Percentiles rank a stretch among this genome's conserved stretches.
Conservation (phyloP, 1,284 basidiomycete genomes). For the Anthracocystis panici-leucophaei region DNA sequence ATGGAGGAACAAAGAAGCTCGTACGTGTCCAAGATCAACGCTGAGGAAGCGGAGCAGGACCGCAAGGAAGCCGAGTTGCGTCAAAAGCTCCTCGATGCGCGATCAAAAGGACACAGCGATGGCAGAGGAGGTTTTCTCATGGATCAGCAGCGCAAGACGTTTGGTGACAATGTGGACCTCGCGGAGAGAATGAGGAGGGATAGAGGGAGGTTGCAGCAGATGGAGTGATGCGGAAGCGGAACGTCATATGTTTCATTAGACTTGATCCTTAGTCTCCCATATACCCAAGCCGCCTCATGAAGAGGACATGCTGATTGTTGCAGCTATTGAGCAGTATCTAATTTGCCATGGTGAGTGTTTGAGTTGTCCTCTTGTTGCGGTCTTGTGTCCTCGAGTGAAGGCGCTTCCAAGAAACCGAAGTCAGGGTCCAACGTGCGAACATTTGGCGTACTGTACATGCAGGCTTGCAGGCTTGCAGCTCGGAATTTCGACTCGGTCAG, state of each 20-base stretch:
- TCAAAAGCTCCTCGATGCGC: slow-evolving; percentile 41
- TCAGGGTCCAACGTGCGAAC: slow-evolving; percentile 10
- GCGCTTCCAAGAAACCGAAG: background rate
- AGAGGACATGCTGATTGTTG: no score
- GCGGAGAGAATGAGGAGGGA: slow-evolving; percentile 55
- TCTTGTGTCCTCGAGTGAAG: no score
- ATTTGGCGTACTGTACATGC: background rate
- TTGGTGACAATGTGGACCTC: slow-evolving; percentile 54
- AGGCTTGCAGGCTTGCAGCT: slow-evolving; percentile 9
- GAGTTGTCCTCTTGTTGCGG: no score
- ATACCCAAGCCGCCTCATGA: no score
- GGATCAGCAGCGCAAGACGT: slow-evolving; percentile 61
- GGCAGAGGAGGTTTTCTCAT: slow-evolving; percentile 59
- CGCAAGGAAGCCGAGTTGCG: slow-evolving; percentile 56
- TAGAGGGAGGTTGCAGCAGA: slow-evolving; percentile 45
- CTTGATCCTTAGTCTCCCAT: no score
- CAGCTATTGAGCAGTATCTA: no score
- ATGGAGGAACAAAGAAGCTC: slow-evolving; percentile 76
- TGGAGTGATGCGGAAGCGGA: slow-evolving; percentile 26
- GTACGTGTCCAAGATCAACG: slow-evolving; percentile 53
- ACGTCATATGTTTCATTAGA: background rate
- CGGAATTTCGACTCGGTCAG: background rate
- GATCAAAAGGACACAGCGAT: slow-evolving; percentile 39
- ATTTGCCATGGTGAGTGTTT: no score
- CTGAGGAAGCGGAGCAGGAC: slow-evolving; percentile 50